Conservation (phyloP, 2,329 filamentous ascomycete species). For the Aspergillus sp. region DNA sequence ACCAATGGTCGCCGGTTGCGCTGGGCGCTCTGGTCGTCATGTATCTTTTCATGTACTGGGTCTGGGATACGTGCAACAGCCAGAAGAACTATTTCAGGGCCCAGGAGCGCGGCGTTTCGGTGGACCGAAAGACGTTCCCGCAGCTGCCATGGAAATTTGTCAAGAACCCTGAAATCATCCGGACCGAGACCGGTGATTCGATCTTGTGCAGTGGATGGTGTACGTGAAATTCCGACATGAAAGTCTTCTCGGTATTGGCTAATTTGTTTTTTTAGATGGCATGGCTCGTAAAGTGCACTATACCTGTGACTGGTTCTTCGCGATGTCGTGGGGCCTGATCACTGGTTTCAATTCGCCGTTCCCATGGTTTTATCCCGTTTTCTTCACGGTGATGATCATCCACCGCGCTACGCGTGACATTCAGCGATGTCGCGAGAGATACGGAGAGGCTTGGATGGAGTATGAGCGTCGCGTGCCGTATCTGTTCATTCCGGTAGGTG, state of each 20-base stretch:
- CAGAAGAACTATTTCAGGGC: slow-evolving; percentile 91
- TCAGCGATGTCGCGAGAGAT: slow-evolving; percentile 69
- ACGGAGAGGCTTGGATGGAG: slow-evolving; percentile 77
- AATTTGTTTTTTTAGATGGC: slow-evolving; percentile 47
- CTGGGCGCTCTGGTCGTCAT: slow-evolving; percentile 61
- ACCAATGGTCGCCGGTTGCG: slow-evolving; percentile 69
- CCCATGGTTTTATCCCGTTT: slow-evolving; percentile 84
- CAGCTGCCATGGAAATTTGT: slow-evolving; percentile 82
- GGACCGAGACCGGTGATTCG: slow-evolving; percentile 68
- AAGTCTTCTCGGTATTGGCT: background rate
- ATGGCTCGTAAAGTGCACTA: slow-evolving; percentile 78
- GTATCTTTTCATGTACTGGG: slow-evolving; percentile 83
- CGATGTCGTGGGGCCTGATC: slow-evolving; percentile 72
- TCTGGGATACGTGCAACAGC: slow-evolving; percentile 88
- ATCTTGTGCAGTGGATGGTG: slow-evolving; percentile 84
- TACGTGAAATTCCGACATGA: slow-evolving; percentile 34
- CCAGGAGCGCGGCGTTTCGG: slow-evolving; percentile 66
- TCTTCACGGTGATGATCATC: slow-evolving; percentile 76
- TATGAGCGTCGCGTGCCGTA: slow-evolving; percentile 78
- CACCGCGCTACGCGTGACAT: slow-evolving; percentile 76
- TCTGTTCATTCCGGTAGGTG: slow-evolving; percentile 71
- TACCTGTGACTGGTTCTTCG: slow-evolving; percentile 75
- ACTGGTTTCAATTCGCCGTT: slow-evolving; percentile 78
- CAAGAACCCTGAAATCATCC: slow-evolving; percentile 74
- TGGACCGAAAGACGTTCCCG: slow-evolving; percentile 76